Evolutionary conservation across 2,329 filamentous ascomycete species (phyloP).

Genomic region (Apiospora malaysiana): DNA sequence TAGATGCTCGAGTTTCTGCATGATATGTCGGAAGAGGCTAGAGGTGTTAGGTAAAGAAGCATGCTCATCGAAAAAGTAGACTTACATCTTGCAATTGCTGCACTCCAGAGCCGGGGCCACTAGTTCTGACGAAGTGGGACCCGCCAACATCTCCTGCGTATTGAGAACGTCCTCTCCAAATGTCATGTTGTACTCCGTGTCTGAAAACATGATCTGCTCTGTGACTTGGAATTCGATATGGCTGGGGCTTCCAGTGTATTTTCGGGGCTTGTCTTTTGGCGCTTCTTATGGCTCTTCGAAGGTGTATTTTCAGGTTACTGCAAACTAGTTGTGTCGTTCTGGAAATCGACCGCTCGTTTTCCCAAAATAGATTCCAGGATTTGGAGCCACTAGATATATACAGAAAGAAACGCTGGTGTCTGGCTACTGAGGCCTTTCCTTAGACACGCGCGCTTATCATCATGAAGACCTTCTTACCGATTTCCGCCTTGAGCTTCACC

Average conservation of each 20-base stretch:
- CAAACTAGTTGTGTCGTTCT: neutral
- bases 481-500: neutral
- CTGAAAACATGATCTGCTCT: neutral
- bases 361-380: neutral
- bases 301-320: neutral
- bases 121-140: neutral
- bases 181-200: slow-evolving; percentile 3
- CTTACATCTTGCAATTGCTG: neutral
- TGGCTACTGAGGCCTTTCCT: neutral
- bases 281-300: slow-evolving; percentile 7
- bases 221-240: neutral
- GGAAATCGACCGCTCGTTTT: neutral
- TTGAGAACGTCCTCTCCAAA: neutral
- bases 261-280: neutral
- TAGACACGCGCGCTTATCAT: neutral
- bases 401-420: neutral
- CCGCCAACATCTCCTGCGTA: neutral
- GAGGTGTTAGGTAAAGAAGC: neutral
- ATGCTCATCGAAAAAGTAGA: neutral
- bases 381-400: neutral
- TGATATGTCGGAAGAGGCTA: neutral
- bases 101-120: neutral
- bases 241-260: neutral
- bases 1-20: slow-evolving; percentile 8
- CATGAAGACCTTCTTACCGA: slow-evolving; percentile 6